Percentiles rank a stretch among this genome's conserved stretches.
Evolutionary conservation across 176 grass and related monocot species (phyloP).

Genomic region (Stipa capillata): DNA sequence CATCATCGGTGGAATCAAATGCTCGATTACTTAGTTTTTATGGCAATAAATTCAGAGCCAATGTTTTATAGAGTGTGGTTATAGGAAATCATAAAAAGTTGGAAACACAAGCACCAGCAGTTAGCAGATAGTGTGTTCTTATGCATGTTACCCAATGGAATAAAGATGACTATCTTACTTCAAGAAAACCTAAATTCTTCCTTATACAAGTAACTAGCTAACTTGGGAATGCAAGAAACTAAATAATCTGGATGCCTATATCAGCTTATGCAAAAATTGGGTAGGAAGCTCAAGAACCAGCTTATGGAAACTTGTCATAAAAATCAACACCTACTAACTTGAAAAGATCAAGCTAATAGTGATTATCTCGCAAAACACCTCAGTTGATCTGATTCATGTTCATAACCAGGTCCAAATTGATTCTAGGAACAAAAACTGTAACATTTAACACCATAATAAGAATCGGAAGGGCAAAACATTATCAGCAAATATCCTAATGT

Average conservation of each 20-base stretch:
- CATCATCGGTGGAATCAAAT: no score
- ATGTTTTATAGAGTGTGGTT: not conserved
- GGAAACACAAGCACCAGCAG: not conserved
- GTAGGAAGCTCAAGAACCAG: not conserved
- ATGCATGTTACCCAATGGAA: not conserved
- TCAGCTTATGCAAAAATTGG: not conserved
- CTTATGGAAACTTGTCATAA: not conserved
- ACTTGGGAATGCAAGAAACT: not conserved
- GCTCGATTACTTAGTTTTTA: not conserved
- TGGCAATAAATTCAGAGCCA: not conserved
- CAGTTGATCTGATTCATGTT: not conserved
- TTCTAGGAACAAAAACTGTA: not conserved
- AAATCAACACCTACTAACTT: not conserved
- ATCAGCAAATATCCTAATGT: not conserved
- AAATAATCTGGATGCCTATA: not conserved
- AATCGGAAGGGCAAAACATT: not conserved
- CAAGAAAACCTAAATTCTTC: not conserved
- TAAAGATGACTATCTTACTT: not conserved
- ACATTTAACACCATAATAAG: not conserved
- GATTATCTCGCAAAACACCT: not conserved
- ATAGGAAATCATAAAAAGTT: not conserved
- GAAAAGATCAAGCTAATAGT: not conserved
- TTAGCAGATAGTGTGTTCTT: not conserved
- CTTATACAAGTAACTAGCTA: not conserved
- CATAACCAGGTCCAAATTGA: not conserved